A percentile compares a stretch with the other conserved stretches of the same genome.
These are phyloP conservation scores for Colletotrichum magnum DNA, from an alignment of 2,329 filamentous ascomycete genomes.

Conservation along the genomic window DNA sequence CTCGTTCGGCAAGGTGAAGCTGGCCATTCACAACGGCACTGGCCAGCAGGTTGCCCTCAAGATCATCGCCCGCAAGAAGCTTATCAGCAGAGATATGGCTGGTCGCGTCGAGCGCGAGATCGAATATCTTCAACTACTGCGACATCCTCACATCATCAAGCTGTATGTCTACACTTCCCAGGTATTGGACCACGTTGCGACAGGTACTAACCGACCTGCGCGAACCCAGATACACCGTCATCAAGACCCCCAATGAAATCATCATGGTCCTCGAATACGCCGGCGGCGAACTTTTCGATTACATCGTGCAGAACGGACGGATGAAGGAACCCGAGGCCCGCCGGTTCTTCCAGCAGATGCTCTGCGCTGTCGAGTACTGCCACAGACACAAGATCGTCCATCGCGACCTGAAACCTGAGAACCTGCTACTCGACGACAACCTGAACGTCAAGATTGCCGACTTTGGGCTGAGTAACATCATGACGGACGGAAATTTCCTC, in stretches of 20 bases:
- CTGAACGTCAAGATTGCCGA: conserved; percentile 99
- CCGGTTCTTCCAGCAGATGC: conserved; percentile 99
- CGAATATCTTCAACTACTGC: conserved; percentile 93
- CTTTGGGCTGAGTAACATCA: conserved; percentile 98
- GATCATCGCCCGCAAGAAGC: conserved; percentile 96
- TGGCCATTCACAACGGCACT: conserved; percentile 92
- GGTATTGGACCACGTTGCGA: not conserved
- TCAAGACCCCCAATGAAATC: conserved; percentile 93
- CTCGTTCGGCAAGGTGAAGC: conserved; percentile 98
- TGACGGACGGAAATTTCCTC: conserved; percentile 99
- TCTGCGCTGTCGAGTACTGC: conserved; percentile 98
- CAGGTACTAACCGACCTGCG: conserved; percentile 11
- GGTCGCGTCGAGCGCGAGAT: conserved; percentile 98
- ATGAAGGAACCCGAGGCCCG: conserved; percentile 94
- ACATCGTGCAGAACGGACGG: conserved; percentile 93
- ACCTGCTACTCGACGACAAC: conserved; percentile 92
- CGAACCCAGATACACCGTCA: conserved; percentile 86
- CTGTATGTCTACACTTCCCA: conserved; percentile 71
- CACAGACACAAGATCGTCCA: conserved; percentile 99
- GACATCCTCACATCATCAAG: conserved; percentile 99
- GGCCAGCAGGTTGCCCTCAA: conserved; percentile 97
- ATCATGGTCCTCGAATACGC: conserved; percentile 99
- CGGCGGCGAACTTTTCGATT: conserved; percentile 96
- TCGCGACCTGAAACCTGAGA: conserved; percentile 97
- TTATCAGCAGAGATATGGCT: conserved; percentile 98